Percentiles rank a stretch among this genome's conserved stretches.
phyloP scores from a whole-genome alignment of 2,329 filamentous ascomycete genomes.

The Cordyceps farinosa region DNA sequence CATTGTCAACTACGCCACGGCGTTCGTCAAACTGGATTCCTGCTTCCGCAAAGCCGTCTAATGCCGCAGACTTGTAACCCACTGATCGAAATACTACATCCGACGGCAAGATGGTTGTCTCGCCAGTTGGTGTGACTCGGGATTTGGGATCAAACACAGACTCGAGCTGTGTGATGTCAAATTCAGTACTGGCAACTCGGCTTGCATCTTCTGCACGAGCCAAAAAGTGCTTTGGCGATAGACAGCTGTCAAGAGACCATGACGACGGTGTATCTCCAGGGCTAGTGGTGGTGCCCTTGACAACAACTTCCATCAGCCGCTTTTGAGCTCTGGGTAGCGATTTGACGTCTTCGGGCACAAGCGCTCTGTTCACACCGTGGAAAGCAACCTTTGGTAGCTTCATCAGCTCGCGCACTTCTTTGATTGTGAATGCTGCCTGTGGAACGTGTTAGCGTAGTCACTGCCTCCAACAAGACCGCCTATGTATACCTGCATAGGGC shows the following conservation, averaged over 20 bases:
- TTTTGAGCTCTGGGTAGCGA: conserved; percentile 71
- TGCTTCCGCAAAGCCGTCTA: conserved; percentile 70
- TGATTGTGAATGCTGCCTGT: conserved; percentile 89
- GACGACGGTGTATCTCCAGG: conserved; percentile 53
- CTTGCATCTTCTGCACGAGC: conserved; percentile 42
- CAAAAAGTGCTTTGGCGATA: conserved; percentile 70
- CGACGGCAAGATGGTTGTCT: conserved; percentile 55
- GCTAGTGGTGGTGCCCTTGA: conserved; percentile 63
- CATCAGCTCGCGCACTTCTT: conserved; percentile 86
- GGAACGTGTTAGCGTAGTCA: background rate
- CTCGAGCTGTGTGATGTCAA: conserved; percentile 58
- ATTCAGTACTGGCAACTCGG: conserved; percentile 62
- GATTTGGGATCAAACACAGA: conserved; percentile 53
- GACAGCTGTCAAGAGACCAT: conserved; percentile 83
- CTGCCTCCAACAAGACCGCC: background rate
- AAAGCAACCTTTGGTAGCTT: conserved; percentile 71
- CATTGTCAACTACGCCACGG: conserved; percentile 77
- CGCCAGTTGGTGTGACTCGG: conserved; percentile 45
- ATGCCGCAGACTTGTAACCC: conserved; percentile 78
- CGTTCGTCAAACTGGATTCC: conserved; percentile 74
- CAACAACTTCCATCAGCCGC: conserved; percentile 75
- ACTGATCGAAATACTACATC: conserved; percentile 87
- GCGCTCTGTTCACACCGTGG: conserved; percentile 58
- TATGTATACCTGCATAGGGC: conserved; percentile 71
- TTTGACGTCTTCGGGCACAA: conserved; percentile 66